These are phyloP conservation scores for Phytophthora fragariaefolia DNA, from an alignment of 352 stramenopile species.

Conservation along the genomic window DNA sequence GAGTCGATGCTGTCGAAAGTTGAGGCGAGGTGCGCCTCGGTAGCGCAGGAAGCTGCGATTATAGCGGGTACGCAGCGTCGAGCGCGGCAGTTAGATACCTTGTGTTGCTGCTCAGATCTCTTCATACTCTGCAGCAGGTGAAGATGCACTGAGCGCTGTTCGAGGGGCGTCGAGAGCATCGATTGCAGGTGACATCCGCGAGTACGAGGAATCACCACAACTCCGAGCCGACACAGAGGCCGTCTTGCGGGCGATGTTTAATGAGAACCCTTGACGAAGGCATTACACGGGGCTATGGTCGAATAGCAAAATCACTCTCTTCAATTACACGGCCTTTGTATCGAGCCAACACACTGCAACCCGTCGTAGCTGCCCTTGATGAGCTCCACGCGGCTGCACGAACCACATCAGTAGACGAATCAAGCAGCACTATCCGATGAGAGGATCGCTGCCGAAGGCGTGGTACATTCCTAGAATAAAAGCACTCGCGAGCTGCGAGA, in stretches of 20 bases:
- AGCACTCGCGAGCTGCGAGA: slow-evolving; percentile 63
- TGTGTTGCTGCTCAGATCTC: slow-evolving; percentile 1
- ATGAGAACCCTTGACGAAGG: slow-evolving; percentile 17
- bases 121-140: slow-evolving; percentile 17
- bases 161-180: slow-evolving; percentile 22
- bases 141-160: slow-evolving; percentile 36
- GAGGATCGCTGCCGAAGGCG: slow-evolving; percentile 45
- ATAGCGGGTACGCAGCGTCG: slow-evolving; percentile 26
- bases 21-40: neutral
- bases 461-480: slow-evolving; percentile 62
- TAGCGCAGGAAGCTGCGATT: slow-evolving; percentile 11
- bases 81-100: neutral
- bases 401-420: slow-evolving; percentile 26
- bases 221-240: slow-evolving; percentile 36
- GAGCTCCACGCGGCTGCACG: slow-evolving; percentile 16
- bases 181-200: slow-evolving; percentile 26
- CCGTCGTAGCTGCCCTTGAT: slow-evolving; percentile 13
- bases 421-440: slow-evolving; percentile 34
- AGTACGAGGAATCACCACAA: slow-evolving; percentile 33
- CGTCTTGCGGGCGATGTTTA: slow-evolving; percentile 42
- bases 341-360: slow-evolving; percentile 11
- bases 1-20: slow-evolving; percentile 28
- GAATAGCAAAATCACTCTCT: slow-evolving; percentile 6
- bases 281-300: neutral
- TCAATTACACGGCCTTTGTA: slow-evolving; percentile 10